Percentiles rank a stretch among this genome's conserved stretches.
Evolutionary conservation across 768 basidiomycete genomes (phyloP).

Genomic region (Pleurotus citrinopileatus): DNA sequence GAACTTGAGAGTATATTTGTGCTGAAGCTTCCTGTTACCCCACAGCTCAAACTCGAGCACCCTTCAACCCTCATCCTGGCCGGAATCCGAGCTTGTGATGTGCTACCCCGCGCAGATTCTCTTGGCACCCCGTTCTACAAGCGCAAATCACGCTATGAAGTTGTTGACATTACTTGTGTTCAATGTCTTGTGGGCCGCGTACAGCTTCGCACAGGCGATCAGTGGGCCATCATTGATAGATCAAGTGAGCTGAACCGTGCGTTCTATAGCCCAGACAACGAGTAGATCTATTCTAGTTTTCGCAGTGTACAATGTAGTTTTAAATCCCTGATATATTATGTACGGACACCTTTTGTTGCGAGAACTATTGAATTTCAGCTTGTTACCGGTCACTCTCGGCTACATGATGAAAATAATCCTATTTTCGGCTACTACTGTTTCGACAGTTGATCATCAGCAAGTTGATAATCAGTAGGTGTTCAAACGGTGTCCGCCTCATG

Average conservation of each 20-base stretch:
- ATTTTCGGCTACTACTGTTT: too few species aligned
- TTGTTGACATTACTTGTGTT: slow-evolving; percentile 24
- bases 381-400: too few species aligned
- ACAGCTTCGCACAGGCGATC: slow-evolving; percentile 7
- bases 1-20: slow-evolving; percentile 28
- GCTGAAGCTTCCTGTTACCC: slow-evolving; percentile 18
- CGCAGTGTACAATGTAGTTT: too few species aligned
- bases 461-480: too few species aligned
- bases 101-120: neutral
- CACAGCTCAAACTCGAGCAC: slow-evolving; percentile 12
- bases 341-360: too few species aligned
- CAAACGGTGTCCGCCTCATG: too few species aligned
- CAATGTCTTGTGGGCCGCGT: slow-evolving; percentile 25
- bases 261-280: neutral
- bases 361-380: too few species aligned
- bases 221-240: slow-evolving; percentile 27
- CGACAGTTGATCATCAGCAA: too few species aligned
- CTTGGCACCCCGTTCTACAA: slow-evolving; percentile 21
- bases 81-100: slow-evolving; percentile 18
- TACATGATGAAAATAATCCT: too few species aligned
- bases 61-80: slow-evolving; percentile 22
- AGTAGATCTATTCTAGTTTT: neutral
- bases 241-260: slow-evolving; percentile 1
- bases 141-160: slow-evolving; percentile 15
- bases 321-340: too few species aligned